phyloP scores from a whole-genome alignment of 1,139 yeast genomes.

The Kodamaea alishanica region DNA sequence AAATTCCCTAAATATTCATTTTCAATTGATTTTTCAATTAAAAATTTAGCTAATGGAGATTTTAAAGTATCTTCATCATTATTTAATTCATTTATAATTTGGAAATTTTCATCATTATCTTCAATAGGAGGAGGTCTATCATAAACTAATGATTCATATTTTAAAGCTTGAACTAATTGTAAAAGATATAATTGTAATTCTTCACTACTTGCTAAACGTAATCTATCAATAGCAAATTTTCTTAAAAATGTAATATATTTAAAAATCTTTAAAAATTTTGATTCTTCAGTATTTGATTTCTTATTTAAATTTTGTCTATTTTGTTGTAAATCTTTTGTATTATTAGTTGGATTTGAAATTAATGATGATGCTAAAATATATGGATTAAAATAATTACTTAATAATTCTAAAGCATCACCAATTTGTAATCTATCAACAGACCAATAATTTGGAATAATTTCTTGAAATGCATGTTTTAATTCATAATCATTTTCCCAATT shows the following conservation, averaged over 20 bases:
- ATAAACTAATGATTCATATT: constrained; percentile 52
- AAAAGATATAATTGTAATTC: constrained; percentile 78
- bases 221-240: constrained; percentile 81
- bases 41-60: constrained; percentile 74
- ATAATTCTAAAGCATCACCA: constrained; percentile 86
- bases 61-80: constrained; percentile 22
- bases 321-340: neutral
- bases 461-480: constrained; percentile 69
- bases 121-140: constrained; percentile 8
- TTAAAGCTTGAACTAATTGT: constrained; percentile 89
- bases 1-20: constrained; percentile 72
- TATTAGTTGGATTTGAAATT: constrained; percentile 8
- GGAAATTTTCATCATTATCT: constrained; percentile 13
- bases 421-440: constrained; percentile 71
- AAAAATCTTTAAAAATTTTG: constrained; percentile 31
- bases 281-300: constrained; percentile 25
- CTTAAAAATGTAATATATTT: constrained; percentile 47
- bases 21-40: constrained; percentile 67
- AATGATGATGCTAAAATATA: constrained; percentile 26
- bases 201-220: constrained; percentile 72
- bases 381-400: constrained; percentile 67
- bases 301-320: neutral
- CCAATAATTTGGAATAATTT: constrained; percentile 45
- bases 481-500: constrained; percentile 87
- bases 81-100: constrained; percentile 23